Evolutionary conservation across 1,284 basidiomycete genomes (phyloP), one percentile per base, ranked within the genome.

Genomic region (Boletellus dicymbophilus): DNA sequence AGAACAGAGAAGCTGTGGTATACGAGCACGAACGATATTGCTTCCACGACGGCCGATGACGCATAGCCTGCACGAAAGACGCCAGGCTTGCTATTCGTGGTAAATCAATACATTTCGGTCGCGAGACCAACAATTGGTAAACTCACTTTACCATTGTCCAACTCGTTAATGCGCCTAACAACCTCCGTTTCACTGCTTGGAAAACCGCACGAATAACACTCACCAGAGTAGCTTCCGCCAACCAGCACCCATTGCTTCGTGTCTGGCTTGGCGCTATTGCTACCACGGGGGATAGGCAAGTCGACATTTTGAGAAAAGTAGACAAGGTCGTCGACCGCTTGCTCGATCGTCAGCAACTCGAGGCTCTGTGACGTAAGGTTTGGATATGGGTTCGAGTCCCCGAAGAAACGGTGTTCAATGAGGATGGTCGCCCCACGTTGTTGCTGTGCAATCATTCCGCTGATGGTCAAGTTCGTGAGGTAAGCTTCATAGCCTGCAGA

Each of bases 1-100:
- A n/a, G n/a, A 21, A 20, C 20, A 15, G 12, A 11, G 44, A 18
- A 5, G 11, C 4, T 28, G 33, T 21, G n/a, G n/a, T n/a, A n/a
- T n/a, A 30, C 41, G 15, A 16, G 13, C 13, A 50, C 50, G 25
- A 54, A 84, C 81, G 76, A 65, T 52, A 84, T 85, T 4, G 83
- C 80, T 66, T 90, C 73, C 2, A 89, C 87, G 18, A 88, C 85
- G 8, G 71, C 86, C 15, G 86, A 90, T 3, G 86, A 88, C 3
- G 81, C 79, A 59, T 88, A 88, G 6, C 79, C 85, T 5, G 85
- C 85, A 49, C 70, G 76, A 68, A 90, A 90, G 16, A 86, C 59
- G 20, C 73, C 79, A 0, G 85, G 84, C 62, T 85, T 79, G 59
- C 85, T 88, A 50, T 58, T 34, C 34, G 26, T 48, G 10, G 48